These are phyloP conservation scores for Wickerhamiella kurtzmanii DNA, from an alignment of 805 yeast genomes.

Conservation along the genomic window DNA sequence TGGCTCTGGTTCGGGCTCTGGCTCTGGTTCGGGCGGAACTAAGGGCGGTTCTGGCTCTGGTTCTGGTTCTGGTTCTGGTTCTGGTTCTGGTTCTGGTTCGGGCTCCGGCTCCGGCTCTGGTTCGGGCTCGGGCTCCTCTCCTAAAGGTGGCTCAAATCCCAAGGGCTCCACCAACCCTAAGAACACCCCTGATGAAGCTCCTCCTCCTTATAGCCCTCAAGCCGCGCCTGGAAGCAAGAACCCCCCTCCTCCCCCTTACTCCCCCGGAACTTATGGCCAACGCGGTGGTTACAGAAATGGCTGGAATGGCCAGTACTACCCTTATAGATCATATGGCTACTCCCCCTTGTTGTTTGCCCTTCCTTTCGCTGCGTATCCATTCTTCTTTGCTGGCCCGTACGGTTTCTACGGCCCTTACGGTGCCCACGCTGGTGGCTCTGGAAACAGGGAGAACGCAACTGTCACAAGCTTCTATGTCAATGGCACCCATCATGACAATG, in stretches of 20 bases:
- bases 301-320: constrained; percentile 1
- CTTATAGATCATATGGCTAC: background rate
- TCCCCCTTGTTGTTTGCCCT: background rate
- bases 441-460: constrained; percentile 2
- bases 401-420: constrained; percentile 10
- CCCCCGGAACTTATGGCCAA: background rate
- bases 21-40: background rate
- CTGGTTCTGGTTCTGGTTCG: background rate
- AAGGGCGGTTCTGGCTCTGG: background rate
- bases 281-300: background rate
- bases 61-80: constrained; percentile 1
- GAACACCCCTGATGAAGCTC: background rate
- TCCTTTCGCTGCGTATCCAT: constrained; percentile 5
- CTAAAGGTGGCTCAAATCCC: background rate
- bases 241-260: background rate
- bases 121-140: background rate
- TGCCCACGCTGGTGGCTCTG: background rate
- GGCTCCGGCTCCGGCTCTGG: background rate
- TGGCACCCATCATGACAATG: background rate
- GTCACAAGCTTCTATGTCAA: constrained; percentile 4
- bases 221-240: background rate
- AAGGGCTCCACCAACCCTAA: background rate
- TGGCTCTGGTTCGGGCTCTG: background rate
- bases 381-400: constrained; percentile 10
- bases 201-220: background rate